phyloP scores from a whole-genome alignment of 1,139 yeast genomes.

The Saccharomycopsis hybrid region DNA sequence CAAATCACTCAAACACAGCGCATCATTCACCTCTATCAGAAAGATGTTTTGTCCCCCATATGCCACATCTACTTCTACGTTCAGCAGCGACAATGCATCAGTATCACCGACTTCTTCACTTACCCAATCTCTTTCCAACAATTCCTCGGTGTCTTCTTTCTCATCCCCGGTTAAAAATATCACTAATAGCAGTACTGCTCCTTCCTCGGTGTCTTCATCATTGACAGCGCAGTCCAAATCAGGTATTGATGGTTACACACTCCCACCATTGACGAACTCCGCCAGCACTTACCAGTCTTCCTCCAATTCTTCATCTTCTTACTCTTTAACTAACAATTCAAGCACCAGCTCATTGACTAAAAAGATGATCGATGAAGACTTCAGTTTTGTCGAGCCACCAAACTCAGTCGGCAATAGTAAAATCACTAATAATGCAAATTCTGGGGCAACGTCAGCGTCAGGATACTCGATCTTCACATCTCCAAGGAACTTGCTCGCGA shows the following conservation, averaged over 20 bases:
- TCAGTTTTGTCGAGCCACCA: conserved; percentile 21
- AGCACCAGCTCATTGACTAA: conserved; percentile 17
- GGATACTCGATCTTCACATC: conserved; percentile 18
- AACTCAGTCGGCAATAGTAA: conserved; percentile 6
- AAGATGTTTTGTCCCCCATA: conserved; percentile 18
- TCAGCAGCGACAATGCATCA: conserved; percentile 5
- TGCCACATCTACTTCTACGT: conserved; percentile 12
- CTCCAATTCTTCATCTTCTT: conserved; percentile 12
- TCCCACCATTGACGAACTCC: conserved; percentile 19
- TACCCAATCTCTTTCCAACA: conserved; percentile 14
- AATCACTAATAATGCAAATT: too few relatives aligned
- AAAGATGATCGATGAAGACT: conserved; percentile 20
- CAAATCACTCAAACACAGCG: conserved; percentile 15
- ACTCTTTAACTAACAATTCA: conserved; percentile 18
- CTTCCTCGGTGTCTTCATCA: too few relatives aligned
- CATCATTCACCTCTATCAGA: conserved; percentile 17
- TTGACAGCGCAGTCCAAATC: too few relatives aligned
- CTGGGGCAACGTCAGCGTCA: too few relatives aligned
- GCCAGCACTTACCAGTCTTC: conserved; percentile 19
- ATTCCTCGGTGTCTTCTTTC: conserved; percentile 14
- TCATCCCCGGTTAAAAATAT: conserved; percentile 14
- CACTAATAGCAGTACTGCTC: not conserved
- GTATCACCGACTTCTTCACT: conserved; percentile 11
- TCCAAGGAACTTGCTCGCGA: conserved; percentile 18
- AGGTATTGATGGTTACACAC: conserved; percentile 5